Evolutionary conservation across 1,284 basidiomycete species (phyloP), one percentile per base, ranked within the genome.

Genomic region (Peniophora sp.): DNA sequence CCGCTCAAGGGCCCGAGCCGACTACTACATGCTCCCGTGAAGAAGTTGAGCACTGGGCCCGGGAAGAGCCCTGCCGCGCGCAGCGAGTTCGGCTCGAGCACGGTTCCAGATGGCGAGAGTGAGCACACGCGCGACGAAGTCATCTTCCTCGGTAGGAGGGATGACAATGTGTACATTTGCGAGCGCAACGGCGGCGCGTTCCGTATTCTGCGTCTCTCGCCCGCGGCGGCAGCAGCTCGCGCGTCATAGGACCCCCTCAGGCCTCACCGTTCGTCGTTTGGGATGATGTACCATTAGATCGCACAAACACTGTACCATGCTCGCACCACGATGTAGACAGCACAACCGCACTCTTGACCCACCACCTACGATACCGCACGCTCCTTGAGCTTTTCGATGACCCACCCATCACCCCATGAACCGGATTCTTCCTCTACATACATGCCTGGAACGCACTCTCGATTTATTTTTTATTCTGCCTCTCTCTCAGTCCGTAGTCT

Each of bases 401-500:
- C 27, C 27, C 27, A 32, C 27, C 6, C 5, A 32, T 32, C 27
- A n/a, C n/a, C n/a, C n/a, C n/a, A n/a, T n/a, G n/a, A n/a, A n/a
- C n/a, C n/a, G n/a, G 27, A 12, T 6, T 32, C 5, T 32, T 12
- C 12, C 12, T 32, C 27, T 32, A 32, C 27, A 32, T 32, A 32
- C 27, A 32, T 32, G 27, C 27, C 27, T 32, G 27, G 27, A 32
- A 32, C 27, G 27, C 27, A 32, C 12, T 32, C 27, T 32, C 27
- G 27, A 32, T 32, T 71, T 89, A 96, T 72, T 97, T 93, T 97
- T 92, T 93, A 60, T 63, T 90, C 78, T 22, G n/a, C 14, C 8
- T 14, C 19, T 3, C 19, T 17, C 20, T 22, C 48, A 50, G 16
- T 43, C 35, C 27, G 20, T 44, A 20, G 39, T 14, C 20, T 11